These are phyloP conservation scores for Amanita rimosa DNA, from an alignment of 768 basidiomycete species.

Conservation along the genomic window DNA sequence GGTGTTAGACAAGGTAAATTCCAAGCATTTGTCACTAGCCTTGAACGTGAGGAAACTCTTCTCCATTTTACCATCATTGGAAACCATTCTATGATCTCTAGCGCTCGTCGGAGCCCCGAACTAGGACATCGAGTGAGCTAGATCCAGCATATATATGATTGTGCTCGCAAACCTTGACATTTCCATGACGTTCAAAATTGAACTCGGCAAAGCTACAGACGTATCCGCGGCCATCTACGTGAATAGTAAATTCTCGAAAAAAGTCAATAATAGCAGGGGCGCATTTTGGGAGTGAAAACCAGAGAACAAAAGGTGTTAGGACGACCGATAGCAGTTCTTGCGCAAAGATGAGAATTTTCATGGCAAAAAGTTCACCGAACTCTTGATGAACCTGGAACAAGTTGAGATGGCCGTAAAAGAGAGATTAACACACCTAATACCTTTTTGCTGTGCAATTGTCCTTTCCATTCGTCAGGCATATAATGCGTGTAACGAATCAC, in stretches of 20 bases:
- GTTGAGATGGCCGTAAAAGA: background rate
- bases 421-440: conserved; percentile 25
- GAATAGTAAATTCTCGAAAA: conserved; percentile 95
- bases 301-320: conserved; percentile 87
- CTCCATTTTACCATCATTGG: conserved; percentile 97
- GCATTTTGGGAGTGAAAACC: conserved; percentile 84
- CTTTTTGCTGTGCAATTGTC: conserved; percentile 78
- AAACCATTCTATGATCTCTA: conserved; percentile 65
- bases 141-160: background rate
- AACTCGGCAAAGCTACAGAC: conserved; percentile 98
- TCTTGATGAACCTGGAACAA: conserved; percentile 67
- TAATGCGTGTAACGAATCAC: conserved; percentile 94
- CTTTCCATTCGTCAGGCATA: conserved; percentile 90
- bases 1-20: background rate
- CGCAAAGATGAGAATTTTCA: conserved; percentile 81
- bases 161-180: conserved; percentile 54
- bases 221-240: conserved; percentile 92
- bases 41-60: conserved; percentile 96
- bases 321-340: conserved; percentile 88
- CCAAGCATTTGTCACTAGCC: conserved; percentile 18
- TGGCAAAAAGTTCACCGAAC: conserved; percentile 87
- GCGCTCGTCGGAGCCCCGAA: conserved; percentile 75
- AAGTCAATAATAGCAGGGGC: conserved; percentile 92
- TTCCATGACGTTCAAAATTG: conserved; percentile 92
- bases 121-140: conserved; percentile 22